A percentile compares a stretch with the other conserved stretches of the same genome.
These are phyloP conservation scores for Tolypocladium pustulatum DNA, from an alignment of 2,329 filamentous ascomycete genomes.

Conservation along the genomic window DNA sequence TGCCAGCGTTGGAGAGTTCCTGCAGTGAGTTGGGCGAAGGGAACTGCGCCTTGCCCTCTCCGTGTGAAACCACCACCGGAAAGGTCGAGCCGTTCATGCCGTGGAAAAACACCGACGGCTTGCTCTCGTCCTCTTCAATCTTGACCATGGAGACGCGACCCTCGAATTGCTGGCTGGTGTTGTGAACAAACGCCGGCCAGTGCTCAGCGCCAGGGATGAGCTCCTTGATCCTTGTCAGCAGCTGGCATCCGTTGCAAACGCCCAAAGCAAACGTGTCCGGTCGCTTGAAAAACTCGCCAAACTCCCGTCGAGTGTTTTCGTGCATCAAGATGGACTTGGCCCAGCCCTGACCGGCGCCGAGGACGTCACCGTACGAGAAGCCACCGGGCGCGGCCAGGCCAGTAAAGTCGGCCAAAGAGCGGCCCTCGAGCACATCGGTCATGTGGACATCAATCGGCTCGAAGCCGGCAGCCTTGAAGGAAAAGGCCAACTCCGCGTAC, in stretches of 20 bases:
- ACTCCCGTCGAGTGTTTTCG: conserved; percentile 62
- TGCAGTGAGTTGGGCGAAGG: conserved; percentile 38
- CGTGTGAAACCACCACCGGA: conserved; percentile 82
- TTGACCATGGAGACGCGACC: conserved; percentile 74
- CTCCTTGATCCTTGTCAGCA: conserved; percentile 68
- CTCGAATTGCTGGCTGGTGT: conserved; percentile 82
- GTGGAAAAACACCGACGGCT: conserved; percentile 74
- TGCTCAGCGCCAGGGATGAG: conserved; percentile 73
- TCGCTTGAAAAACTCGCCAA: conserved; percentile 75
- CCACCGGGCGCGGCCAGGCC: conserved; percentile 93
- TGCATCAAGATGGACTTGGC: conserved; percentile 87
- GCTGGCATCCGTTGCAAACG: conserved; percentile 96
- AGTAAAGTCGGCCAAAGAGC: conserved; percentile 71
- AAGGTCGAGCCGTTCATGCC: conserved; percentile 76
- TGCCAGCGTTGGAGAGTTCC: conserved; percentile 51
- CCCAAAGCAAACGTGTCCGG: conserved; percentile 86
- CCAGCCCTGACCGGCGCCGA: conserved; percentile 95
- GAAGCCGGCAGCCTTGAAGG: conserved; percentile 86
- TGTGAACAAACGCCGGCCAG: conserved; percentile 84
- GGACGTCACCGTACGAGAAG: conserved; percentile 79
- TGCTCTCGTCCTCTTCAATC: conserved; percentile 49
- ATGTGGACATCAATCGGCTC: conserved; percentile 91
- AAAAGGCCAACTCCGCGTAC: conserved; percentile 95
- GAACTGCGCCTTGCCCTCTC: conserved; percentile 76
- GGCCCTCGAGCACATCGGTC: conserved; percentile 77